phyloP scores from a whole-genome alignment of 2,329 filamentous ascomycete species.

The Chaetoscypha palmicola region DNA sequence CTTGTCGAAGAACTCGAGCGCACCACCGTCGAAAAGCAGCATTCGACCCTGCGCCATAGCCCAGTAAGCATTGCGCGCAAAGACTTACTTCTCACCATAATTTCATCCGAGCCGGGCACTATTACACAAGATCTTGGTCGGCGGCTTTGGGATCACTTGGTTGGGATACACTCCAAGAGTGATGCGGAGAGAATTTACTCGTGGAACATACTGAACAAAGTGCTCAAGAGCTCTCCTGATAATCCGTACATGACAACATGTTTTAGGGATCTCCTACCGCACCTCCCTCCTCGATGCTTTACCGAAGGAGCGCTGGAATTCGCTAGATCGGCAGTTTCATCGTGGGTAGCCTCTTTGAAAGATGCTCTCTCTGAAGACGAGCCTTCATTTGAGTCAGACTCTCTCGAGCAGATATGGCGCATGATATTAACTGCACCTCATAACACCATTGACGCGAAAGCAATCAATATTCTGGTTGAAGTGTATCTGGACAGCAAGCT shows the following conservation, averaged over 20 bases:
- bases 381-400: slow-evolving; percentile 44
- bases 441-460: slow-evolving; percentile 57
- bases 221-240: slow-evolving; percentile 38
- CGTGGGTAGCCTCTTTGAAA: slow-evolving; percentile 41
- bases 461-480: slow-evolving; percentile 65
- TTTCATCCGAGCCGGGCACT: slow-evolving; percentile 53
- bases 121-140: slow-evolving; percentile 56
- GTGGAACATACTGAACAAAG: slow-evolving; percentile 59
- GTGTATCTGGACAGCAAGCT: slow-evolving; percentile 58
- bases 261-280: slow-evolving; percentile 49
- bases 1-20: slow-evolving; percentile 59
- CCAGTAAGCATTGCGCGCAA: slow-evolving; percentile 45
- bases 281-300: slow-evolving; percentile 49
- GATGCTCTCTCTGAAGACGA: slow-evolving; percentile 45
- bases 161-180: slow-evolving; percentile 56
- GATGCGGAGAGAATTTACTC: slow-evolving; percentile 55
- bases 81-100: slow-evolving; percentile 50
- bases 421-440: slow-evolving; percentile 65
- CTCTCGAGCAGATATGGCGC: slow-evolving; percentile 71
- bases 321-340: slow-evolving; percentile 45
- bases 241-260: slow-evolving; percentile 52
- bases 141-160: slow-evolving; percentile 64
- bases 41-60: slow-evolving; percentile 32
- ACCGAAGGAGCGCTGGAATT: slow-evolving; percentile 58
- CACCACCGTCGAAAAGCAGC: slow-evolving; percentile 14